Base-by-base conservation (phyloP, 75 land plant genomes). In the Cunninghamia lanceolata region DNA sequence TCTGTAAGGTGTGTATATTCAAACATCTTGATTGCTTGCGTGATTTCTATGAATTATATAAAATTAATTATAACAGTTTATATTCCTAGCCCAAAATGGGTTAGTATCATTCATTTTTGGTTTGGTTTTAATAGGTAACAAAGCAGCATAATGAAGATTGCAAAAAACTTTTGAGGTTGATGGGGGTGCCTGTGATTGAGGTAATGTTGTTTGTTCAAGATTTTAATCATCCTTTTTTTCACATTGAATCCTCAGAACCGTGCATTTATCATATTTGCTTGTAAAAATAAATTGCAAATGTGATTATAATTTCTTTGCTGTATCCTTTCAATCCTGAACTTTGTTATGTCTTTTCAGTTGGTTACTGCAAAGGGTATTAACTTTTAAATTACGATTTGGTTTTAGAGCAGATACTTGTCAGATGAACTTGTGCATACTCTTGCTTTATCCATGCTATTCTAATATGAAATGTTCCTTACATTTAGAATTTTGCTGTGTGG, bases 151-250 rank as follows among this genome's bases (percentile, higher is more conserved):
- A 96, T 91, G 99, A 95, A 77, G 99, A 95, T 84, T 96, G 99
- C 87, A 93, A 93, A 88, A 93, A 89, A 54, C 94, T 98, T 83
- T 88, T 98, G 59, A 93, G 91, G 71, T 91, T 98, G 21, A 98
- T 98, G 99, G 99, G 99, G 86, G 95, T 98, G 30, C 99, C 99
- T 86, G 97, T 98, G 34, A 86, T 98, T 84, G 97, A 98, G 96
- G 99, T 98, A 75, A 63, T 0, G 5, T 59, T 25, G 68, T 56
- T 19, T 56, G 28, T 56, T 17, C 28, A 63, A 63, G 68, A 63
- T 25, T 63, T 50, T 63, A 63, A 25, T 63, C 9, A 63, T 28
- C n/a, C n/a, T 73, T 16, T 30, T 32, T 32, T 73, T 73, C 9
- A 11, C 34, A 3, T 73, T 73, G 38, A 73, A 30, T 73, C 13